Evolutionary conservation across 306 rosid genomes (phyloP), one percentile per base, ranked within the genome.

Genomic region (Glycine latifolia): DNA sequence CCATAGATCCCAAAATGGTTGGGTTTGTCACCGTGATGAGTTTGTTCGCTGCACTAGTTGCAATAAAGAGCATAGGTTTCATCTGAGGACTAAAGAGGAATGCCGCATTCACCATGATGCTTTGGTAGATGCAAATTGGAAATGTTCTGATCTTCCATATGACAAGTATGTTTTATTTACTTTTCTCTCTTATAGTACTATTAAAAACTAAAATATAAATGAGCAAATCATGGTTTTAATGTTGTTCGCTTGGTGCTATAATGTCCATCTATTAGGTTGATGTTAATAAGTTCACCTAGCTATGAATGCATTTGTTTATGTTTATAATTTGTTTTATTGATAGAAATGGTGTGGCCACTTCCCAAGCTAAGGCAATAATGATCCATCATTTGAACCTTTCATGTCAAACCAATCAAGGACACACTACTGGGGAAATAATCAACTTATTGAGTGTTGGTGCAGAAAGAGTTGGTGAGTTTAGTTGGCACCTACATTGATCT

Each of bases 91-190:
- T 33, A 90, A 89, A 78, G 99, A 95, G 88, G 97, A 95, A 83
- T 95, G 97, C 63, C 92, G 89, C 56, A 15, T 90, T 82, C 92
- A 95, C 87, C 99, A 95, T 79, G 99, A 95, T 86, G 97, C 97
- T 81, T 78, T 91, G 77, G 95, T 93, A 66, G 95, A 90, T 80
- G 80, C 62, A 31, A 89, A 90, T 65, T 95, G 99, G 99, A 90
- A 85, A 69, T 95, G 99, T 84, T 77, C 92, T 82, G 89, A 95
- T 87, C 92, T 91, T 50, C 90, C 94, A 55, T 95, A 81, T 88
- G 95, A 95, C 95, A 93, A 91, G 99, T 95, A 95, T 71, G 97
- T 48, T 82, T 26, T 26, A 26, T 26, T 26, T 26, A 26, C 31
- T 26, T 61, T 35, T 46, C 52, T 10, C 71, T 5, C 44, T 59